A percentile compares a stretch with the other conserved stretches of the same genome.
These are phyloP conservation scores for Colletotrichum karsti DNA, from an alignment of 2,329 filamentous ascomycete genomes.

Conservation along the genomic window DNA sequence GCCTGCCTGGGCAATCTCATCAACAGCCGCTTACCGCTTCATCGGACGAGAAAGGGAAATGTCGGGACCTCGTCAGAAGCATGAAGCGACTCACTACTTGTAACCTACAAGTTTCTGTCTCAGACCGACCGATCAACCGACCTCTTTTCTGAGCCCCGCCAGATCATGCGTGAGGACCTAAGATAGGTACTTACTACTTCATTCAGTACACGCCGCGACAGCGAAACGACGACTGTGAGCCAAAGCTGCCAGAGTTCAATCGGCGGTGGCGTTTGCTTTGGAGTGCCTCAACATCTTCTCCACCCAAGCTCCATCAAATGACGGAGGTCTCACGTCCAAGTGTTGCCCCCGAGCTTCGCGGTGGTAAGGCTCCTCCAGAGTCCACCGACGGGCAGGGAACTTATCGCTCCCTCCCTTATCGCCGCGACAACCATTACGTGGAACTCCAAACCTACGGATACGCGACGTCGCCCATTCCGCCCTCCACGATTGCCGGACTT, in stretches of 20 bases:
- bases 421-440: constrained; percentile 1
- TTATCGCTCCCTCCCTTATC: constrained; percentile 14
- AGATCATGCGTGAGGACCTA: background rate
- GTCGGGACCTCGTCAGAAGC: background rate
- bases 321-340: constrained; percentile 27
- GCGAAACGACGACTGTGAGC: background rate
- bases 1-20: background rate
- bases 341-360: constrained; percentile 10
- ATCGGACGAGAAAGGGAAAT: constrained; percentile 1
- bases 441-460: background rate
- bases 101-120: background rate
- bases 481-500: background rate
- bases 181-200: too few relatives aligned
- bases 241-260: background rate
- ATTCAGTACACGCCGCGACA: background rate
- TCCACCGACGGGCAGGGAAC: background rate
- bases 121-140: constrained; percentile 1
- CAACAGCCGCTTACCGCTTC: constrained; percentile 12
- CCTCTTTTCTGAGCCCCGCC: background rate
- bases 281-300: constrained; percentile 23
- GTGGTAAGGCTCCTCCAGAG: constrained; percentile 6
- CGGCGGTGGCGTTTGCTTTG: constrained; percentile 11
- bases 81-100: background rate
- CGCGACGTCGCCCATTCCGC: background rate
- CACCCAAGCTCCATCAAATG: constrained; percentile 25